These are phyloP conservation scores for Cladophialophora immunda DNA, from an alignment of 2,329 filamentous ascomycete genomes.

Conservation along the genomic window DNA sequence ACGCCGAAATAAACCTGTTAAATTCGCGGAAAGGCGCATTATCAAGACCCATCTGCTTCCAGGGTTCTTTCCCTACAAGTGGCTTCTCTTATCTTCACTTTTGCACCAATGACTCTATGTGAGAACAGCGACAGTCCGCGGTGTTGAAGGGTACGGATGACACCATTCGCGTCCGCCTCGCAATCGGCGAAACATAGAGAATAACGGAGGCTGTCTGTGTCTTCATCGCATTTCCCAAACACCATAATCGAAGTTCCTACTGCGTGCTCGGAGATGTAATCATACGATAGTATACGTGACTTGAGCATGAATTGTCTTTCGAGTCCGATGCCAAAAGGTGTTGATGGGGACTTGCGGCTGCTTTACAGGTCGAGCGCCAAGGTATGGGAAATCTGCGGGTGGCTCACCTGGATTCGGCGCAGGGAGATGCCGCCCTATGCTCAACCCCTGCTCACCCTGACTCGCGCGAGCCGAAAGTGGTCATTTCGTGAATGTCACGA, in stretches of 20 bases:
- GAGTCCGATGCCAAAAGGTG: neutral
- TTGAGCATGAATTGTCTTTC: neutral
- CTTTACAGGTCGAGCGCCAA: no score
- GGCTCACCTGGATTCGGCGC: no score
- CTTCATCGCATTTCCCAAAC: neutral
- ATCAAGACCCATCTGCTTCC: neutral
- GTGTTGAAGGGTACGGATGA: neutral
- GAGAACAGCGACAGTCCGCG: neutral
- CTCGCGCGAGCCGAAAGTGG: conserved; percentile 26
- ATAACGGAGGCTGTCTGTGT: neutral
- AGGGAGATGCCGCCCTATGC: no score
- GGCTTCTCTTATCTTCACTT: neutral
- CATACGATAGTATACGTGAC: neutral
- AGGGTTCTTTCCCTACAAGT: neutral
- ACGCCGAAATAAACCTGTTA: conserved; percentile 13
- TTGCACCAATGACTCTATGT: neutral
- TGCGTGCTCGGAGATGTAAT: neutral
- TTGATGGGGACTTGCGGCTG: neutral
- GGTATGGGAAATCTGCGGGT: no score
- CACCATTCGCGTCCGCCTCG: neutral
- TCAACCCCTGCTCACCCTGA: no score
- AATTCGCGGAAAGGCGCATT: conserved; percentile 6
- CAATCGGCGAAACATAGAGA: neutral
- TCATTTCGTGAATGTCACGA: conserved; percentile 35
- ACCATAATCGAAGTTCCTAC: neutral